These are phyloP conservation scores for Leucocoprinus sp. DNA, from an alignment of 768 basidiomycete species.

Conservation along the genomic window DNA sequence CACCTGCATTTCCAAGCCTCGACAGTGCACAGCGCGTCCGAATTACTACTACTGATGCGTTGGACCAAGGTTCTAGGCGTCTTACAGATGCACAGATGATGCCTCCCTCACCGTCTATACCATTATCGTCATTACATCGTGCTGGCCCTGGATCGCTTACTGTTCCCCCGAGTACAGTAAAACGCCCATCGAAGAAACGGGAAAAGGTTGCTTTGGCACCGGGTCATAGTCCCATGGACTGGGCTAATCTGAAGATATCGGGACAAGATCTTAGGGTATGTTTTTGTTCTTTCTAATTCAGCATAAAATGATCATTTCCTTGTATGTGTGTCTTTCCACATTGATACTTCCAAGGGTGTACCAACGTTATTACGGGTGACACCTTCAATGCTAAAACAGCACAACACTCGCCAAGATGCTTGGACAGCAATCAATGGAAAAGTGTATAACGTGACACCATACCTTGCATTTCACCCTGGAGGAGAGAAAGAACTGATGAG, in stretches of 20 bases:
- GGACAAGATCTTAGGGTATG: constrained; percentile 73
- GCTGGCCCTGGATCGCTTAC: constrained; percentile 35
- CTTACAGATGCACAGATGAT: constrained; percentile 43
- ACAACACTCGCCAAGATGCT: constrained; percentile 80
- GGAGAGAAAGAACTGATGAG: constrained; percentile 93
- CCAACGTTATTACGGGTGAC: constrained; percentile 62
- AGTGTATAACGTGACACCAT: constrained; percentile 95
- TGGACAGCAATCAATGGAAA: constrained; percentile 91
- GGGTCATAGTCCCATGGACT: constrained; percentile 88
- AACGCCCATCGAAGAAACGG: constrained; percentile 51
- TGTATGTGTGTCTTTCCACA: background rate
- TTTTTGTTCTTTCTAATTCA: too few species aligned
- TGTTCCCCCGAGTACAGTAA: constrained; percentile 56
- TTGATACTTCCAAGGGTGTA: constrained; percentile 46
- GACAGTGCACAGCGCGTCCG: constrained; percentile 62
- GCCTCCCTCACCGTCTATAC: constrained; percentile 46
- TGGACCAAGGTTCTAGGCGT: constrained; percentile 24
- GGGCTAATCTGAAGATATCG: constrained; percentile 81
- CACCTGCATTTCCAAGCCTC: constrained; percentile 69
- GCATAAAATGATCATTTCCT: constrained; percentile 4
- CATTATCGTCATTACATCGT: constrained; percentile 26
- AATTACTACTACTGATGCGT: constrained; percentile 9
- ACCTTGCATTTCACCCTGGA: constrained; percentile 87
- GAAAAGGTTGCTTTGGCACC: constrained; percentile 86
- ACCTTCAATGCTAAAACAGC: constrained; percentile 67